phyloP scores from a whole-genome alignment of 73 alveolate species.

The Durusdinium trenchii region DNA sequence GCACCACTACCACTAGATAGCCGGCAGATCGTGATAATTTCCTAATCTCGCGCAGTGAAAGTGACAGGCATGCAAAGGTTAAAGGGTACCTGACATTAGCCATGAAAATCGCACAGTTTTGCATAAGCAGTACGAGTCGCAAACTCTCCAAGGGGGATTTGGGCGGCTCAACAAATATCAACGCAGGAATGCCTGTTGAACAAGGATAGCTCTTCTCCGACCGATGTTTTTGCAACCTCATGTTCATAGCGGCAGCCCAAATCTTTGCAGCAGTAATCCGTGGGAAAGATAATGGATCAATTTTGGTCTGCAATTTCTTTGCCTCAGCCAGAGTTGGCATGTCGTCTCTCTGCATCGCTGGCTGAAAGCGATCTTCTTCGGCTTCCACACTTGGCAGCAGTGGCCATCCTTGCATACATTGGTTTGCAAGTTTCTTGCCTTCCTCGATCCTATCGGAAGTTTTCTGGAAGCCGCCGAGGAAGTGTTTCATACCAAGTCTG shows the following conservation, averaged over 20 bases:
- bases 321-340: not conserved
- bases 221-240: not conserved
- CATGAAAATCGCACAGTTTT: not conserved
- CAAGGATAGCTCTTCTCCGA: not conserved
- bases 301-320: not conserved
- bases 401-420: constrained; percentile 1
- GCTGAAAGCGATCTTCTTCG: not conserved
- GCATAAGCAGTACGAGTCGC: no score
- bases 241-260: constrained; percentile 20
- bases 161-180: not conserved
- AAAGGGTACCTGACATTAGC: not conserved
- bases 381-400: not conserved
- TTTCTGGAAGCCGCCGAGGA: not conserved
- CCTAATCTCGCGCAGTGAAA: no score
- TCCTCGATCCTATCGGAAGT: not conserved
- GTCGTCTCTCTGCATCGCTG: not conserved
- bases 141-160: not conserved
- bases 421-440: not conserved
- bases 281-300: not conserved
- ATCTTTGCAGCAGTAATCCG: not conserved
- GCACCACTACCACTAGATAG: no score
- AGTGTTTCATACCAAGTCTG: not conserved
- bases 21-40: no score
- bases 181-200: not conserved
- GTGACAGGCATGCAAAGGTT: not conserved